Percentiles rank a stretch among this genome's conserved stretches.
Conservation (phyloP, 73 alveolate species). For the Symbiodinium natans region DNA sequence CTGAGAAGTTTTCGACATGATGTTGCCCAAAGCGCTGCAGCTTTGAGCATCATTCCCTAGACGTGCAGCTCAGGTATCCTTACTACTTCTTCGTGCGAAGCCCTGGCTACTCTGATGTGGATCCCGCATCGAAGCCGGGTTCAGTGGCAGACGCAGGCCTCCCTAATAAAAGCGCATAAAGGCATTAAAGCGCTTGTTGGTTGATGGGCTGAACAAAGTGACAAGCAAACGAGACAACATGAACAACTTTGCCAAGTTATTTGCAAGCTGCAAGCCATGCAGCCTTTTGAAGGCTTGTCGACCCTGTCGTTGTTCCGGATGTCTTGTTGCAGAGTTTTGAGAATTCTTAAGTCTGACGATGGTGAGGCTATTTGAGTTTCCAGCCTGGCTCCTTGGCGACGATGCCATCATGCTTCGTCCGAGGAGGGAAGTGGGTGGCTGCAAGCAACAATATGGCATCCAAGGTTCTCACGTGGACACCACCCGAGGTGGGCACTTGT, state of each 20-base stretch:
- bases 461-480: conserved; percentile 81
- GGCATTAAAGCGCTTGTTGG: too few species aligned
- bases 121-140: conserved; percentile 62
- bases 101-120: conserved; percentile 65
- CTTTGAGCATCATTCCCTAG: too few species aligned
- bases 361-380: neutral
- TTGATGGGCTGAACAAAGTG: too few species aligned
- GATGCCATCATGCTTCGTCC: neutral
- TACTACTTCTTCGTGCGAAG: conserved; percentile 65
- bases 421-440: neutral
- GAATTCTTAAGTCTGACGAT: neutral
- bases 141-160: conserved; percentile 84
- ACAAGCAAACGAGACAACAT: neutral
- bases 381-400: neutral
- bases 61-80: conserved; percentile 5
- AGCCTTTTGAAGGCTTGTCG: too few species aligned
- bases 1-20: neutral
- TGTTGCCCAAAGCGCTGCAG: neutral
- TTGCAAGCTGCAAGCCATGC: too few species aligned
- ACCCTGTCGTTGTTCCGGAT: too few species aligned
- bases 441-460: neutral
- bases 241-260: too few species aligned
- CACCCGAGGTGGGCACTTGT: conserved; percentile 17
- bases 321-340: neutral
- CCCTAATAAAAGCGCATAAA: too few species aligned